These are phyloP conservation scores for Micromonas pusilla DNA, from an alignment of 139 green algal species.

Conservation along the genomic window DNA sequence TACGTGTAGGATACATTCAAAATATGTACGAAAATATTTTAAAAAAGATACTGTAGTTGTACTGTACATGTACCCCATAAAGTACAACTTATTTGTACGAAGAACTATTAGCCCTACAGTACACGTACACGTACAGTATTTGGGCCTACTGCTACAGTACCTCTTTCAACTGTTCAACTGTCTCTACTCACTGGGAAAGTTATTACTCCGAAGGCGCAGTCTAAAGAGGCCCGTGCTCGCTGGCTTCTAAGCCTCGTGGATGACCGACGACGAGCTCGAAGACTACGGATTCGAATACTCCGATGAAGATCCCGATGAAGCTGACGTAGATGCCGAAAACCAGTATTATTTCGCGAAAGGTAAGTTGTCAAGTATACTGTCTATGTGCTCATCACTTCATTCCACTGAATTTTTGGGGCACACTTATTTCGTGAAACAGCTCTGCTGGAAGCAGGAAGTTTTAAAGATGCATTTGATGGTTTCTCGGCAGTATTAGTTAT, in stretches of 20 bases:
- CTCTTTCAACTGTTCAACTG: neutral
- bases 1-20: no score
- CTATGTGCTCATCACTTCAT: no score
- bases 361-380: constrained; percentile 20
- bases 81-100: no score
- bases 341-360: constrained; percentile 99
- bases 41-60: no score
- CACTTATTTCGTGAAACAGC: constrained; percentile 44
- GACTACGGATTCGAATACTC: constrained; percentile 98
- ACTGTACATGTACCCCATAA: no score
- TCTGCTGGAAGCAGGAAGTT: constrained; percentile 67
- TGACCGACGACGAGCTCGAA: constrained; percentile 24
- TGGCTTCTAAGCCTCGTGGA: neutral
- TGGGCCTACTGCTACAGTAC: neutral
- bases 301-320: constrained; percentile 88
- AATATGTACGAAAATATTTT: no score
- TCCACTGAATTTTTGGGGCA: no score
- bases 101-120: no score
- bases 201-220: neutral
- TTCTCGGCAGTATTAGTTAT: constrained; percentile 89
- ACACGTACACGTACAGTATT: neutral
- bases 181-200: neutral
- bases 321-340: constrained; percentile 97
- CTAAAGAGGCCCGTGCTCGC: neutral
- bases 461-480: constrained; percentile 65